Percentiles rank a stretch among this genome's conserved stretches.
Conservation (phyloP, 208 protist species). For the Strigomonas culicis region DNA sequence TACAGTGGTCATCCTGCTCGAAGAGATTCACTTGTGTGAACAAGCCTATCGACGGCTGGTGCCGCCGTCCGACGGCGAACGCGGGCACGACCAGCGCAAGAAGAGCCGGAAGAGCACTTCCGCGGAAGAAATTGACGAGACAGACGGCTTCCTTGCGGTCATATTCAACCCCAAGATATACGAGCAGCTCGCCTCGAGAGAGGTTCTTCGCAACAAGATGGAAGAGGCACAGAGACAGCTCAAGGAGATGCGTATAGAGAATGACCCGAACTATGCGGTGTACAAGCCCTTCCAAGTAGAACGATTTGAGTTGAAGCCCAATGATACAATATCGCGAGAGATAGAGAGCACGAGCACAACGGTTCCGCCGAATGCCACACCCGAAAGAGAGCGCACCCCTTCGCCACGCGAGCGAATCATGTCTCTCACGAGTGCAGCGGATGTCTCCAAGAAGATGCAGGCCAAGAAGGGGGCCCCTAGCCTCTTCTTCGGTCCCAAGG, state of each 20-base stretch:
- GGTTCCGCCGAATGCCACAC: neutral
- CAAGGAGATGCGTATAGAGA: too few species aligned
- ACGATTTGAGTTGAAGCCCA: too few species aligned
- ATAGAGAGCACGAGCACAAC: neutral
- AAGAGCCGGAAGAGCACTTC: neutral
- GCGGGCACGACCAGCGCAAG: neutral
- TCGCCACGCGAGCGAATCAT: neutral
- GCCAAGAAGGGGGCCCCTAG: neutral
- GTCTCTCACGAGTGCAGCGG: slow-evolving; percentile 2
- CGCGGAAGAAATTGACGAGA: slow-evolving; percentile 68
- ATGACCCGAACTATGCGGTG: too few species aligned
- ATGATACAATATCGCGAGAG: too few species aligned
- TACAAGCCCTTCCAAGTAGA: too few species aligned
- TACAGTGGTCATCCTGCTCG: slow-evolving; percentile 55
- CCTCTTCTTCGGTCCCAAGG: too few species aligned
- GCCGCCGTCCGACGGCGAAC: slow-evolving; percentile 6
- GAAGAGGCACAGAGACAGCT: neutral
- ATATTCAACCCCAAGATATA: slow-evolving; percentile 77
- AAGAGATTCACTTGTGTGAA: slow-evolving; percentile 88
- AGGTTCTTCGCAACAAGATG: slow-evolving; percentile 21
- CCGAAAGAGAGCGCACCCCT: neutral
- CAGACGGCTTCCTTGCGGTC: slow-evolving; percentile 75
- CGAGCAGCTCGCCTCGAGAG: slow-evolving; percentile 50
- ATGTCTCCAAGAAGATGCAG: slow-evolving; percentile 1
- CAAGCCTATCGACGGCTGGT: slow-evolving; percentile 66